Base-by-base conservation (phyloP, 1,284 basidiomycete species). In the Ustilago cynodontis region DNA sequence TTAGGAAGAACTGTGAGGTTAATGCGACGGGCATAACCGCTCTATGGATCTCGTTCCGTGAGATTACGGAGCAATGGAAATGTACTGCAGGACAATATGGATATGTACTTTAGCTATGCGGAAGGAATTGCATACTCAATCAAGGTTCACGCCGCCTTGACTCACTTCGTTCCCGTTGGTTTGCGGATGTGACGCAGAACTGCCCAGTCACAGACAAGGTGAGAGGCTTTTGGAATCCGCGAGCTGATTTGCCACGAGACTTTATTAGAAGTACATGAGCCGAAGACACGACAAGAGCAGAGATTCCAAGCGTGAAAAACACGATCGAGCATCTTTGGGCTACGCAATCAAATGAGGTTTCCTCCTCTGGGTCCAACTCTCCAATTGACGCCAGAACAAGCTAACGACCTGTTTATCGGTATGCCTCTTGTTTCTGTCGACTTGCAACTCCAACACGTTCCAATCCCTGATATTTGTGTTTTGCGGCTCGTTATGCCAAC, bases 331-430 rank as follows among this genome's bases (percentile, higher is more conserved):
- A 24, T 37, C n/a, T 41, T 3, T 16, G 8, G n/a, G 35, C 54
- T 64, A 65, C 14, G 60, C 57, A 35, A 77, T 31, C 29, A 83
- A 50, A 24, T 77, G 70, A 22, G 82, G 82, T 50, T 83, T 83
- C 6, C 75, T 59, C 13, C 81, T 53, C 47, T 77, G 75, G 79
- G 92, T 93, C 94, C 94, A 95, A 24, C 89, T 89, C 82, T 98
- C 96, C 24, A 98, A 87, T 28, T 90, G 90, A 81, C 94, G 92
- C 96, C 95, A 98, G 85, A 98, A 98, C 73, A 94, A 92, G 8
- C 94, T 94, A 0, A 97, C 94, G 8, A 93, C 92, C 45, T 94
- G 93, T 86, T 96, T 94, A 88, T 98, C 96, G n/a, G 94, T 92
- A 86, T 98, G 95, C 77, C 96, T 90, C 68, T 84, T 84, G 5